Conservation (phyloP, 495 filamentous ascomycete species). For the Neurospora hispaniola region DNA sequence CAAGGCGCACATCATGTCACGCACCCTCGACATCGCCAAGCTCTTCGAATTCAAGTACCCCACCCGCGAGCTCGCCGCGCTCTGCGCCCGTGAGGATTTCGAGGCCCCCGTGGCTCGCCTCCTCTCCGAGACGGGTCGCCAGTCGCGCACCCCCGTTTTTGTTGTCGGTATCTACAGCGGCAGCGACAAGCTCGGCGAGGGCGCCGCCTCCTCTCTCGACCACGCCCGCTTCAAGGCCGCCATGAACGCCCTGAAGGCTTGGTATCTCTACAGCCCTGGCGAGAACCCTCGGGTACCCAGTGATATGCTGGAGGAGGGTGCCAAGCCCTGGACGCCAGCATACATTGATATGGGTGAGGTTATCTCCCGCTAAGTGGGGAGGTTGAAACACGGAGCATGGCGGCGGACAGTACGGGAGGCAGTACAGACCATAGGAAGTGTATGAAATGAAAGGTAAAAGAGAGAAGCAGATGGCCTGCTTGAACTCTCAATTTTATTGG, state of each 20-base stretch:
- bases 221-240: constrained; percentile 70
- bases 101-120: constrained; percentile 78
- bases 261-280: constrained; percentile 88
- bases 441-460: not conserved
- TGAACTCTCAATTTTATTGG: not conserved
- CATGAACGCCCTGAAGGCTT: constrained; percentile 74
- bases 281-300: constrained; percentile 61
- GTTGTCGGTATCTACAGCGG: constrained; percentile 92
- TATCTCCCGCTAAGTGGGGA: constrained; percentile 34
- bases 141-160: constrained; percentile 74
- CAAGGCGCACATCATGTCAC: constrained; percentile 66
- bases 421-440: not conserved
- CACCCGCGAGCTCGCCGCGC: constrained; percentile 61
- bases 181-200: constrained; percentile 81
- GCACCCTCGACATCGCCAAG: constrained; percentile 61
- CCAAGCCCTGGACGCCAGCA: constrained; percentile 58
- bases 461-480: not conserved
- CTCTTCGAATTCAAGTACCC: constrained; percentile 80
- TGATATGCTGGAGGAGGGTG: constrained; percentile 55
- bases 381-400: not conserved
- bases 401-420: not conserved
- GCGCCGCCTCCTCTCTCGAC: constrained; percentile 58
- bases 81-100: constrained; percentile 85
- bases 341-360: constrained; percentile 88
- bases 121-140: constrained; percentile 76